These are phyloP conservation scores for Lotus japonicus DNA, from an alignment of 306 rosid genomes.

Conservation along the genomic window DNA sequence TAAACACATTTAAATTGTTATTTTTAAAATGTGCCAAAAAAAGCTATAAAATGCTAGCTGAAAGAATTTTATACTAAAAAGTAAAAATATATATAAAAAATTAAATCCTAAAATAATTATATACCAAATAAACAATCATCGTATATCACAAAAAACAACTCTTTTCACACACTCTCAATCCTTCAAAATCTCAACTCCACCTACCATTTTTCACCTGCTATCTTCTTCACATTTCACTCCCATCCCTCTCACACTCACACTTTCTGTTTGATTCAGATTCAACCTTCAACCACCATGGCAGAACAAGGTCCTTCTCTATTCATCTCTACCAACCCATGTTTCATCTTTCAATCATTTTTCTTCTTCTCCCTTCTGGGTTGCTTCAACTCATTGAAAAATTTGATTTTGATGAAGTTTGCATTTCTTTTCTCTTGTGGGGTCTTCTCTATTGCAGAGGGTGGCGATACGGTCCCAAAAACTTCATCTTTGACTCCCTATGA, in stretches of 20 bases:
- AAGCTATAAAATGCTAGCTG: too few relatives aligned
- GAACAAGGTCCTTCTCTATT: constrained; percentile 29
- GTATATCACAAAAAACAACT: not conserved
- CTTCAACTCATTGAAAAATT: constrained; percentile 2
- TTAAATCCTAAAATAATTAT: too few relatives aligned
- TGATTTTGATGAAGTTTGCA: not conserved
- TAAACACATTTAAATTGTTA: too few relatives aligned
- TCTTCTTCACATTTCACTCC: constrained; percentile 7
- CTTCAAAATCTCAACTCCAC: constrained; percentile 23
- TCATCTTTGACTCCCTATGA: constrained; percentile 49
- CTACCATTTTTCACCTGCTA: constrained; percentile 9
- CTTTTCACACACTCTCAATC: constrained; percentile 10
- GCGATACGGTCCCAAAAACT: constrained; percentile 29
- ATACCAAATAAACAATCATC: not conserved
- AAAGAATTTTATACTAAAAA: too few relatives aligned
- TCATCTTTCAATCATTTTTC: not conserved
- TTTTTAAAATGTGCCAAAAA: too few relatives aligned
- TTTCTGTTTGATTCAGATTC: constrained; percentile 22
- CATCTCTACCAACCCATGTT: not conserved
- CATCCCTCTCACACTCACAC: too few relatives aligned
- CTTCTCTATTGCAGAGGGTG: constrained; percentile 28
- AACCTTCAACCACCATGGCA: constrained; percentile 39
- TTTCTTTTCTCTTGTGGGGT: not conserved
- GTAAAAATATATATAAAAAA: too few relatives aligned
- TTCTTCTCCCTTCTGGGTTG: not conserved